Evolutionary conservation across 2,329 filamentous ascomycete genomes (phyloP).

Genomic region (Endocalyx cinctus): DNA sequence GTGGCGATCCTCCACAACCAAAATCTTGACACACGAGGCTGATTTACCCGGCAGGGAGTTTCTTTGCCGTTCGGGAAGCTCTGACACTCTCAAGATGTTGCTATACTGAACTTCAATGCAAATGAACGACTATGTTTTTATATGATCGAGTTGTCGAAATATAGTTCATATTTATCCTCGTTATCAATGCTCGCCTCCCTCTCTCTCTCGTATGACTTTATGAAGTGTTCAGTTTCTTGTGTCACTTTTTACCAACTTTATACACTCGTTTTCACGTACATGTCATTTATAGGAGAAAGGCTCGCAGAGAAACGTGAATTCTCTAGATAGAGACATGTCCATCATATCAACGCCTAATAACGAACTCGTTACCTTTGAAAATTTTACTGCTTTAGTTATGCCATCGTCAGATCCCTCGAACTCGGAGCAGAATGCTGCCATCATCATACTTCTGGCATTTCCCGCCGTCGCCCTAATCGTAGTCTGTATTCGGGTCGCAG

Average conservation of each 20-base stretch:
- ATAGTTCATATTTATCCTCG: neutral
- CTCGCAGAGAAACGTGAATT: too few relatives aligned
- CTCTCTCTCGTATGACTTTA: slow-evolving; percentile 2
- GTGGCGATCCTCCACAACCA: neutral
- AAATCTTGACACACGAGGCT: slow-evolving; percentile 13
- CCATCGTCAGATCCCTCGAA: slow-evolving; percentile 12
- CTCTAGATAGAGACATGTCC: slow-evolving; percentile 4
- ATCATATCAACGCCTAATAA: slow-evolving; percentile 3
- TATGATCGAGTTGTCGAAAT: too few relatives aligned
- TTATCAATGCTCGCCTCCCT: neutral
- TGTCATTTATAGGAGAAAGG: too few relatives aligned
- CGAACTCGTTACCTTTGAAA: slow-evolving; percentile 3
- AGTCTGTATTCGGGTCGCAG: slow-evolving; percentile 14
- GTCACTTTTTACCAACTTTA: too few relatives aligned
- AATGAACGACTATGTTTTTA: too few relatives aligned
- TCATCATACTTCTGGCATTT: slow-evolving; percentile 11
- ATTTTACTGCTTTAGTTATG: slow-evolving; percentile 5
- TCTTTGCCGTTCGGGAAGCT: slow-evolving; percentile 5
- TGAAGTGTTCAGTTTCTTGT: too few relatives aligned
- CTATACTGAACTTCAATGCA: too few relatives aligned
- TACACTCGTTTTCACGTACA: too few relatives aligned
- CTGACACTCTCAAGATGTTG: too few relatives aligned
- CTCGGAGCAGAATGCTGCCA: slow-evolving; percentile 12
- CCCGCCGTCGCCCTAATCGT: slow-evolving; percentile 15
- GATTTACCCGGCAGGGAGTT: slow-evolving; percentile 11